Base-by-base conservation (phyloP, 805 yeast genomes). In the Wickerhamiella nectarea region DNA sequence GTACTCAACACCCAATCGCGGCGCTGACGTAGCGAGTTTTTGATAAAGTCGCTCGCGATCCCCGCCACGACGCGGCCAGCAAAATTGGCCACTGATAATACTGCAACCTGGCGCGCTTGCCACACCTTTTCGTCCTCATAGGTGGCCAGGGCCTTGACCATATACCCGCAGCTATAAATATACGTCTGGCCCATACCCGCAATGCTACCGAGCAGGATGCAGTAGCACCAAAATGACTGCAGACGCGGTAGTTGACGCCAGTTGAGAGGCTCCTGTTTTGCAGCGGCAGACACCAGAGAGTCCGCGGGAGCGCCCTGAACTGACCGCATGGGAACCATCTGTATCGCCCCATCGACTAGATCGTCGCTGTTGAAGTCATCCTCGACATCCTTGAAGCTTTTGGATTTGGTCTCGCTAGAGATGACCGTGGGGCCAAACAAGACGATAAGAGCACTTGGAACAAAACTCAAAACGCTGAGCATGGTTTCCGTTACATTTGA, bases 151-250 rank as follows among this genome's bases (percentile, higher is more conserved):
- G 80, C 72, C 41, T 66, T 64, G 11, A 78, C 80, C 52, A 80
- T 72, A 53, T 76, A 78, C 0, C 93, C 93, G 31, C 80, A 74
- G 0, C 83, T 74, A 51, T 76, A 79, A 34, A 81, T 81, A 56
- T 77, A 82, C 71, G 78, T 72, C 52, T 80, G 89, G 21, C 86
- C 80, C 45, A 75, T 56, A 0, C 85, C 87, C 8, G 80, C 73
- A 14, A 74, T 54, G 17, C 78, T 50, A 1, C 84, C 74, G 24
- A 78, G 62, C 14, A 74, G 59, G 2, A 64, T 19, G 33, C 69
- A 67, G 44, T 78, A 69, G 5, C 66, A 55, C 69, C 82, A 70
- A 53, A 76, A 80, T 14, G 62, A 59, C 0, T 51, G 36, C 18
- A 53, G 50, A 12, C 44, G 56, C 11, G 64, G 42, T 3, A 68